Evolutionary conservation across 73 alveolate species (phyloP).

Genomic region (Paramecium biaurelia): DNA sequence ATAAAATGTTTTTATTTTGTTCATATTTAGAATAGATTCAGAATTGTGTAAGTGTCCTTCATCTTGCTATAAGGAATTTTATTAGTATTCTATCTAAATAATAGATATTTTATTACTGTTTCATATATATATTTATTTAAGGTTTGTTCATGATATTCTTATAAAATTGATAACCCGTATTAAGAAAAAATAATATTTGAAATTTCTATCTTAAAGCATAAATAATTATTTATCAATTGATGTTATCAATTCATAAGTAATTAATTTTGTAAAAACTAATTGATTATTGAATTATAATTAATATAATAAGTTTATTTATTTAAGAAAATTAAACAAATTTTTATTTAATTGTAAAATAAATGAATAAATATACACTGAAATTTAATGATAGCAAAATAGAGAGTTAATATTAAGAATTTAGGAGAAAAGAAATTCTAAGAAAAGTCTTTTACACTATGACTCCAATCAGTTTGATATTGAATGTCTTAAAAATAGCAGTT

Average conservation of each 20-base stretch:
- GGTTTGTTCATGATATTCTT: too few species aligned
- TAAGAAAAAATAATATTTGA: too few species aligned
- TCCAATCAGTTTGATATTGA: background rate
- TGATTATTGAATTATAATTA: too few species aligned
- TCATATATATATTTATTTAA: constrained; percentile 62
- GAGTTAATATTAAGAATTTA: background rate
- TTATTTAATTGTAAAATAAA: background rate
- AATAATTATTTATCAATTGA: background rate
- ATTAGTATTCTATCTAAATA: background rate
- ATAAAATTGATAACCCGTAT: too few species aligned
- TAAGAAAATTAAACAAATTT: background rate
- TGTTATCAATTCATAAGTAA: background rate
- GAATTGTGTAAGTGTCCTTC: constrained; percentile 56
- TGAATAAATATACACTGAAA: background rate
- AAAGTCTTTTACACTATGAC: background rate
- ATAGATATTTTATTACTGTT: background rate
- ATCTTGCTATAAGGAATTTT: constrained; percentile 41
- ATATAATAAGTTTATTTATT: too few species aligned
- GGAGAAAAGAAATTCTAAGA: background rate
- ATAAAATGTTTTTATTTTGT: constrained; percentile 18
- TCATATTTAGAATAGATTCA: background rate
- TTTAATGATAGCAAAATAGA: background rate
- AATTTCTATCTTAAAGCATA: background rate
- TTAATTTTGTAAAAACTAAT: background rate
- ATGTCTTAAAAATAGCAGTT: background rate